phyloP scores from a whole-genome alignment of 768 basidiomycete species.

The Myochromella boudieri region DNA sequence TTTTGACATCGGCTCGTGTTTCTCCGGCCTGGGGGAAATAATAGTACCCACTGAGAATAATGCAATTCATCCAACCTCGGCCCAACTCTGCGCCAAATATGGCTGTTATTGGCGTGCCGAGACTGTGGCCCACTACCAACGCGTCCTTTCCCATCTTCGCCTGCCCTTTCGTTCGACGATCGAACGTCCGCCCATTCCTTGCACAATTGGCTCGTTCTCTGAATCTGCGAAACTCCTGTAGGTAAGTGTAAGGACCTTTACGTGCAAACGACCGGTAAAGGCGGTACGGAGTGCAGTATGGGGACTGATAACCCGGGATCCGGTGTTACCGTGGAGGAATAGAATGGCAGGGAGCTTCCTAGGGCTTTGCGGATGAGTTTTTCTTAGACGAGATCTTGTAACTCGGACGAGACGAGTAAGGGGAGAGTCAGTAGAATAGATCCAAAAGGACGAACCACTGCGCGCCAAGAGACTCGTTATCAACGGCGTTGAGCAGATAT shows the following conservation, averaged over 20 bases:
- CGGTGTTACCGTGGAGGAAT: constrained; percentile 76
- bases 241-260: constrained; percentile 67
- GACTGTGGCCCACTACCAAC: constrained; percentile 69
- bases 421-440: constrained; percentile 40
- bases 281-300: constrained; percentile 52
- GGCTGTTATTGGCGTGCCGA: constrained; percentile 70
- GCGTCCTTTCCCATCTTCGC: constrained; percentile 50
- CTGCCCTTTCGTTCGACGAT: constrained; percentile 66
- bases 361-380: constrained; percentile 32
- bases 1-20: no score
- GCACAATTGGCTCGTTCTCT: constrained; percentile 57
- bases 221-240: constrained; percentile 81
- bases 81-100: constrained; percentile 47
- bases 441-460: constrained; percentile 68
- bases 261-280: constrained; percentile 48
- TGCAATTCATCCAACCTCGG: constrained; percentile 40
- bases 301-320: constrained; percentile 51
- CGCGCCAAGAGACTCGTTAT: constrained; percentile 64
- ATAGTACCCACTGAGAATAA: constrained; percentile 39
- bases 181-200: constrained; percentile 61
- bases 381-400: constrained; percentile 17
- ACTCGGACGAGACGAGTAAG: constrained; percentile 30
- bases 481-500: constrained; percentile 59
- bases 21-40: not conserved
- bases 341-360: constrained; percentile 49